A percentile compares a stretch with the other conserved stretches of the same genome.
phyloP scores from a whole-genome alignment of 2,329 filamentous ascomycete genomes.

The Colletotrichum spaethianum region DNA sequence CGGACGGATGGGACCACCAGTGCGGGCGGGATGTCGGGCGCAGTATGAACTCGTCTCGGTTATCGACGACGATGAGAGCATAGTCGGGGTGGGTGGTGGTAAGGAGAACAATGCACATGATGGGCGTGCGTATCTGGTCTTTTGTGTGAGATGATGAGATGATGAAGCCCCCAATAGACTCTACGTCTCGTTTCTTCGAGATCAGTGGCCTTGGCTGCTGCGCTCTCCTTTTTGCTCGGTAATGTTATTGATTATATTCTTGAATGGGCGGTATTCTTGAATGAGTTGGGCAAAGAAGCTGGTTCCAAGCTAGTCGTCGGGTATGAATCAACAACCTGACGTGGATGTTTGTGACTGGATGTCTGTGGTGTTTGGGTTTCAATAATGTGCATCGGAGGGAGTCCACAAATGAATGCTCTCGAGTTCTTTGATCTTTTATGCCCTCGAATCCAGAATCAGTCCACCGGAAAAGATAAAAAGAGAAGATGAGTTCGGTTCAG shows the following conservation, averaged over 20 bases:
- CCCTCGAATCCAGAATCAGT: slow-evolving; percentile 17
- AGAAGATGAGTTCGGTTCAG: slow-evolving; percentile 13
- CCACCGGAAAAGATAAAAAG: slow-evolving; percentile 12
- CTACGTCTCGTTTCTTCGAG: background rate
- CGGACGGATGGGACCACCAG: slow-evolving; percentile 70
- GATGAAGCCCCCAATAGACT: background rate
- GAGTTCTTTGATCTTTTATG: slow-evolving; percentile 12
- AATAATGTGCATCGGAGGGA: slow-evolving; percentile 3
- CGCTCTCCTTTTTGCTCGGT: background rate
- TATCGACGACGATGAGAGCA: slow-evolving; percentile 81
- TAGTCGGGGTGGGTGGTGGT: slow-evolving; percentile 84
- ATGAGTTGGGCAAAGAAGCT: background rate
- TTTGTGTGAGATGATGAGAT: too few species aligned
- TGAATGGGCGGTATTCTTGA: background rate
- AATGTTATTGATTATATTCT: background rate
- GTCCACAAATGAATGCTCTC: background rate
- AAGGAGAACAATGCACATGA: slow-evolving; percentile 84
- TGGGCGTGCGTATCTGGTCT: background rate
- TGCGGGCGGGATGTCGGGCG: slow-evolving; percentile 74
- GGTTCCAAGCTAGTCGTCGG: slow-evolving; percentile 11
- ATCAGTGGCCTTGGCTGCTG: background rate
- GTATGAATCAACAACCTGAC: slow-evolving; percentile 14
- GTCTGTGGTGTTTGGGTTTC: background rate
- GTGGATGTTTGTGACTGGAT: slow-evolving; percentile 24
- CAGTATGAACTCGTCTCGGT: slow-evolving; percentile 81